phyloP scores from a whole-genome alignment of 176 grass and related monocot species.

The Aegilops sharonensis region DNA sequence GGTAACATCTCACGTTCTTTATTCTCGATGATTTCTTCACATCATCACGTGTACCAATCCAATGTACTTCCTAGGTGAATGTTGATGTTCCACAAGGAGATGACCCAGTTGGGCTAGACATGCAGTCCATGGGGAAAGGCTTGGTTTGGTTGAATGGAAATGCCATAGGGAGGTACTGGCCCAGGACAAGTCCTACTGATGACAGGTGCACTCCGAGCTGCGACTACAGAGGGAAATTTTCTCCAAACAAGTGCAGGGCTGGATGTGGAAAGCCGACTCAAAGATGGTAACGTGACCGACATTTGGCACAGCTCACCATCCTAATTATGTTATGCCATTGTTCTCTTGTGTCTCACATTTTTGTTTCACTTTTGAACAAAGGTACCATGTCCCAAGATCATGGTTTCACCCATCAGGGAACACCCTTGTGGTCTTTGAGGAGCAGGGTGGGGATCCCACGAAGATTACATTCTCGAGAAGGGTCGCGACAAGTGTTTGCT shows the following conservation, averaged over 20 bases:
- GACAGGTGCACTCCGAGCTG: constrained; percentile 63
- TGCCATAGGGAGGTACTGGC: constrained; percentile 83
- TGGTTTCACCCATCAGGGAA: constrained; percentile 90
- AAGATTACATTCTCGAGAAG: constrained; percentile 83
- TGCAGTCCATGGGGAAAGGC: constrained; percentile 97
- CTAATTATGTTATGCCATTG: not conserved
- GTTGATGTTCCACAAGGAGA: constrained; percentile 78
- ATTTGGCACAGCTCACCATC: not conserved
- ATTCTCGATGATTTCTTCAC: constrained; percentile 2
- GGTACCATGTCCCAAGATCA: constrained; percentile 93
- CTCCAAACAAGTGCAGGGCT: constrained; percentile 72
- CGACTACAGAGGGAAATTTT: constrained; percentile 78
- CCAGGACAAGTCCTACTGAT: constrained; percentile 55
- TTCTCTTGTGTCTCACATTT: constrained; percentile 15
- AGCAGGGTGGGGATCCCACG: constrained; percentile 80
- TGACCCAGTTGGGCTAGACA: constrained; percentile 83
- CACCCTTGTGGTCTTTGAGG: constrained; percentile 85
- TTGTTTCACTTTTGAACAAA: constrained; percentile 36
- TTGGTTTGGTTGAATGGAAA: constrained; percentile 94
- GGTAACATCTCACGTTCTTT: constrained; percentile 47
- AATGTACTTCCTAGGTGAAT: constrained; percentile 44
- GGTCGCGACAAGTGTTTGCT: constrained; percentile 45
- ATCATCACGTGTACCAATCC: constrained; percentile 10
- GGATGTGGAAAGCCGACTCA: constrained; percentile 90
- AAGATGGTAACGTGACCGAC: constrained; percentile 62